A percentile compares a stretch with the other conserved stretches of the same genome.
Evolutionary conservation across 345 rosid genomes (phyloP).

Genomic region (Pistacia atlantica): DNA sequence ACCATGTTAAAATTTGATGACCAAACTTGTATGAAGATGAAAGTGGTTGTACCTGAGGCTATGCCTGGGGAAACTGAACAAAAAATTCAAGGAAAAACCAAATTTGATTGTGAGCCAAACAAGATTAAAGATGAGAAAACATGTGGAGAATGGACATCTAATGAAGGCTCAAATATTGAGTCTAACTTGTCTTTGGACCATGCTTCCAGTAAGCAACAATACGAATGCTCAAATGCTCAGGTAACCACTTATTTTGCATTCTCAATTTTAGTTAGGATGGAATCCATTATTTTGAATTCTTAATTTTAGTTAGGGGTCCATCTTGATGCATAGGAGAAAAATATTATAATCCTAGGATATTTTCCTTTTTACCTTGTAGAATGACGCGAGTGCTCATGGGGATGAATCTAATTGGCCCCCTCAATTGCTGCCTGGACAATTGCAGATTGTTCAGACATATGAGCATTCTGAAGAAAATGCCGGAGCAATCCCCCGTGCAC

Average conservation of each 20-base stretch:
- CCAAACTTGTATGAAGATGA: constrained; percentile 9
- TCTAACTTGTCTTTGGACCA: constrained; percentile 24
- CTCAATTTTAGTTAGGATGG: background rate
- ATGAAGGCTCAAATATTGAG: constrained; percentile 19
- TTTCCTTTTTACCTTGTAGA: constrained; percentile 16
- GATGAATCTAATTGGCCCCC: constrained; percentile 17
- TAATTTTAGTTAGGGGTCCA: background rate
- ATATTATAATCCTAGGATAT: background rate
- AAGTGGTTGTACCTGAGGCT: constrained; percentile 16
- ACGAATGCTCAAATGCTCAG: constrained; percentile 28
- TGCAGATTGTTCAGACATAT: constrained; percentile 25
- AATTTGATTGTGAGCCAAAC: constrained; percentile 5
- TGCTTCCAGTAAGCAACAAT: constrained; percentile 30
- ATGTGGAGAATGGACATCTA: constrained; percentile 16
- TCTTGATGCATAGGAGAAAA: background rate
- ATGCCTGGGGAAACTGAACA: constrained; percentile 21
- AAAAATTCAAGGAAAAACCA: constrained; percentile 23
- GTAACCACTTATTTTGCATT: constrained; percentile 25
- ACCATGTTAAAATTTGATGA: constrained; percentile 10
- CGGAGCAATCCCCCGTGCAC: constrained; percentile 11
- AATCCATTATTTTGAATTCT: background rate
- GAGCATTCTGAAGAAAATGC: constrained; percentile 26
- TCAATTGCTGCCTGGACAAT: constrained; percentile 18
- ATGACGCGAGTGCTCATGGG: constrained; percentile 2
- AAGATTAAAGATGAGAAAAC: constrained; percentile 20